Conservation (phyloP, 805 yeast genomes). For the Wickerhamomyces tratensis region DNA sequence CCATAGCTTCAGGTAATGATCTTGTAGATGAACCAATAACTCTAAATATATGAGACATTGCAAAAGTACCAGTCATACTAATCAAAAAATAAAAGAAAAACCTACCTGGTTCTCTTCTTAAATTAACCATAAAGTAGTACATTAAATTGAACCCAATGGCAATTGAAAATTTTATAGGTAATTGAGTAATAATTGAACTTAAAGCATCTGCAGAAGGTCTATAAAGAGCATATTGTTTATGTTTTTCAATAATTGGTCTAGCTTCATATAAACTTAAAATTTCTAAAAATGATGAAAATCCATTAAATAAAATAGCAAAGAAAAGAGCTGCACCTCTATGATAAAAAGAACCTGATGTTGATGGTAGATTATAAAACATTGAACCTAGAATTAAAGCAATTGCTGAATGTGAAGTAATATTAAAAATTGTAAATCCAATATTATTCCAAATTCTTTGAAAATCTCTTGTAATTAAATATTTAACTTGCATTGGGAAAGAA, state of each 20-base stretch:
- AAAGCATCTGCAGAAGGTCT: conserved; percentile 53
- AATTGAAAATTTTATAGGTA: conserved; percentile 38
- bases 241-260: conserved; percentile 50
- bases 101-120: conserved; percentile 39
- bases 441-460: conserved; percentile 40
- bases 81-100: conserved; percentile 44
- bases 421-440: conserved; percentile 33
- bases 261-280: conserved; percentile 46
- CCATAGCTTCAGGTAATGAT: conserved; percentile 44
- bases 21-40: conserved; percentile 39
- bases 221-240: conserved; percentile 44
- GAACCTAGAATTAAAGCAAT: conserved; percentile 52
- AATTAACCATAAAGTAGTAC: conserved; percentile 43
- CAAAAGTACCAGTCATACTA: conserved; percentile 31
- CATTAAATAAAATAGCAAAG: conserved; percentile 55
- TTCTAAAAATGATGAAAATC: conserved; percentile 52
- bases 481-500: conserved; percentile 42
- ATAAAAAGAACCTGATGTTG: conserved; percentile 36
- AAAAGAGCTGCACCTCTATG: conserved; percentile 57
- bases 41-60: conserved; percentile 48
- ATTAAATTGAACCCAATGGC: conserved; percentile 38
- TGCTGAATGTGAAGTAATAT: conserved; percentile 31
- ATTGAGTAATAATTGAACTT: conserved; percentile 40
- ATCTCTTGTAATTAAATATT: conserved; percentile 35
- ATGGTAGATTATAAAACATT: conserved; percentile 41